These are phyloP conservation scores for Colletotrichum tofieldiae DNA, from an alignment of 2,329 filamentous ascomycete genomes.

Conservation along the genomic window DNA sequence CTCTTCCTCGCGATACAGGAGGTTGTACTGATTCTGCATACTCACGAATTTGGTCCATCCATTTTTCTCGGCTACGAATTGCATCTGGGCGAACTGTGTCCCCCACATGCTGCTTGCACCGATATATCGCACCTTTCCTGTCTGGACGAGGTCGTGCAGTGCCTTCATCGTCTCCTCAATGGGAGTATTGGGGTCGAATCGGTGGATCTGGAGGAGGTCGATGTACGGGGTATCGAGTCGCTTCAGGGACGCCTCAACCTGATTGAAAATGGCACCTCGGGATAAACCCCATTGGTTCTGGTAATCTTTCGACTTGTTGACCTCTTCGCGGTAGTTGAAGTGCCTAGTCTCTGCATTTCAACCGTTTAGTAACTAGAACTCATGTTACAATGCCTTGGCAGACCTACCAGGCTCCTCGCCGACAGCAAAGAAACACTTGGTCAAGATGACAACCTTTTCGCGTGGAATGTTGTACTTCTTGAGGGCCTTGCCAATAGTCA, in stretches of 20 bases:
- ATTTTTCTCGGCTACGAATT: conserved; percentile 66
- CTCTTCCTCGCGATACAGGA: conserved; percentile 72
- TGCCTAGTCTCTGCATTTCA: conserved; percentile 38
- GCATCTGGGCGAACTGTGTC: conserved; percentile 65
- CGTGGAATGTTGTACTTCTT: conserved; percentile 72
- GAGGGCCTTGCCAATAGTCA: conserved; percentile 71
- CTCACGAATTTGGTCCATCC: conserved; percentile 71
- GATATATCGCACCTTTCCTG: conserved; percentile 71
- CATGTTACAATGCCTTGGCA: no score
- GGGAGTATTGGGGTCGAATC: conserved; percentile 66
- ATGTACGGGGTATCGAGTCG: conserved; percentile 71
- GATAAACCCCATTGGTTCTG: conserved; percentile 64
- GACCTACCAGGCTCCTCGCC: conserved; percentile 59
- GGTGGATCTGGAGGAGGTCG: conserved; percentile 74
- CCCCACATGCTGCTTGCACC: conserved; percentile 66
- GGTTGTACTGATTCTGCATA: conserved; percentile 72
- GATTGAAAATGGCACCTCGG: conserved; percentile 76
- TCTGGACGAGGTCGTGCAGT: conserved; percentile 72
- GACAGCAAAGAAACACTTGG: conserved; percentile 69
- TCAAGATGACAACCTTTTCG: conserved; percentile 70
- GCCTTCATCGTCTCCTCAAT: conserved; percentile 75
- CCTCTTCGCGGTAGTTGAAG: conserved; percentile 45
- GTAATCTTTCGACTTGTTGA: conserved; percentile 49
- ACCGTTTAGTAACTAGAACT: neutral
- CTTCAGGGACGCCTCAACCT: conserved; percentile 72